Evolutionary conservation across 1,139 yeast genomes (phyloP), one percentile per base, ranked within the genome.

Genomic region (Debaryomyces subglobosus): DNA sequence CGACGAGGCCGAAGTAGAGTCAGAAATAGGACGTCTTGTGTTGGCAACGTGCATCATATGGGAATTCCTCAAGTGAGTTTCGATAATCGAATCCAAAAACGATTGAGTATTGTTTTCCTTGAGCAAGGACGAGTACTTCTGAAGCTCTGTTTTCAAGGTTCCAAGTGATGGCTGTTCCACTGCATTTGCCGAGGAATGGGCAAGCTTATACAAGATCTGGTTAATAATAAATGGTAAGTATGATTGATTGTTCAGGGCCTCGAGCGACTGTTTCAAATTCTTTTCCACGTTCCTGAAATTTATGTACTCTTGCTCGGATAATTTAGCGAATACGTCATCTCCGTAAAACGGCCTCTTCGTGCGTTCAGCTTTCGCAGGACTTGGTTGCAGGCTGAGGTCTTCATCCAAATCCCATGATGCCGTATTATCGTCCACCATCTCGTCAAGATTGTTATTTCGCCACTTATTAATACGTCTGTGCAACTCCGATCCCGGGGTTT

Each of bases 391-490:
- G n/a, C 46, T 30, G 13, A 68, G 54, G 49, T 68, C 63, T 51
- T 72, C 78, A 53, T 74, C 79, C 50, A 75, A 60, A 54, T 74
- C 74, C 79, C 79, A 75, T 44, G 75, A 69, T 13, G 80, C 80
- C 4, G 69, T 64, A 54, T 74, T 74, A 52, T 75, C 80, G 50
- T 72, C 76, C 5, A 71, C 62, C 25, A 64, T 40, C 39, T 54
- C 49, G 48, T 43, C 44, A 33, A 57, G 50, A 44, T 45, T 42
- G 53, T 20, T 33, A 10, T 48, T 44, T 39, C 53, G 53, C 63
- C 63, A 60, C 36, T 51, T 53, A 47, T 58, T 46, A 21, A 60
- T 60, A 36, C 61, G 51, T 33, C 40, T 21, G 15, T 25, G 43
- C 24, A 46, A 38, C 44, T 43, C 41, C 36, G 33, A 34, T 7